Evolutionary conservation across 805 yeast genomes (phyloP).

Genomic region (Yarrowia sp.): DNA sequence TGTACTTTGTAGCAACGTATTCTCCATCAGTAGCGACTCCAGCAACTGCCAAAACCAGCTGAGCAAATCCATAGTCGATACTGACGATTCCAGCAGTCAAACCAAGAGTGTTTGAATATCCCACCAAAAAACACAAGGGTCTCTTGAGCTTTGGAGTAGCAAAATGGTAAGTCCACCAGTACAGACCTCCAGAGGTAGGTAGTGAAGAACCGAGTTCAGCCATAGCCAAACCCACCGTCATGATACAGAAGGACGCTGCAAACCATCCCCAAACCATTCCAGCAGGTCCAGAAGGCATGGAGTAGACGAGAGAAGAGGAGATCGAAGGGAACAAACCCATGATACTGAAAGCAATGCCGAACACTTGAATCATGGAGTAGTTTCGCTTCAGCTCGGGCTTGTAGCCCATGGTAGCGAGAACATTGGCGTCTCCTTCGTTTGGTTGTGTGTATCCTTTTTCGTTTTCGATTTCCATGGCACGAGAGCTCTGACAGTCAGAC

Average conservation of each 20-base stretch:
- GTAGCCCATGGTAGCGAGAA: conserved; percentile 47
- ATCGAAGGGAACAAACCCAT: conserved; percentile 65
- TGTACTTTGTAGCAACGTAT: conserved; percentile 54
- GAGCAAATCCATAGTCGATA: conserved; percentile 67
- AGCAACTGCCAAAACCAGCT: conserved; percentile 46
- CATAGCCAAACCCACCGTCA: conserved; percentile 62
- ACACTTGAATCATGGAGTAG: conserved; percentile 60
- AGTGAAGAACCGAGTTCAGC: conserved; percentile 64
- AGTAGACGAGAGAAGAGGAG: conserved; percentile 53
- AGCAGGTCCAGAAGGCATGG: conserved; percentile 63
- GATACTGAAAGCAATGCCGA: conserved; percentile 68
- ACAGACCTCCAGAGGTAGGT: conserved; percentile 75
- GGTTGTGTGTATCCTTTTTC: background rate
- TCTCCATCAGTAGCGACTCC: conserved; percentile 50
- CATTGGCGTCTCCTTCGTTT: conserved; percentile 2
- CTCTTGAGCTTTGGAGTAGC: conserved; percentile 54
- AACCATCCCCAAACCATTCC: conserved; percentile 76
- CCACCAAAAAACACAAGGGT: conserved; percentile 60
- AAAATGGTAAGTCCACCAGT: conserved; percentile 65
- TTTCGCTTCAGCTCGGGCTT: conserved; percentile 64
- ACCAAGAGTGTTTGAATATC: conserved; percentile 66
- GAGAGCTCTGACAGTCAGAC: no score
- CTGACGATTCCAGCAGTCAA: conserved; percentile 64
- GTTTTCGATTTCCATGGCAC: conserved; percentile 5
- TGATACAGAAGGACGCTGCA: conserved; percentile 52